phyloP scores from a whole-genome alignment of 441 rosid genomes.

The Mallotus repandus region DNA sequence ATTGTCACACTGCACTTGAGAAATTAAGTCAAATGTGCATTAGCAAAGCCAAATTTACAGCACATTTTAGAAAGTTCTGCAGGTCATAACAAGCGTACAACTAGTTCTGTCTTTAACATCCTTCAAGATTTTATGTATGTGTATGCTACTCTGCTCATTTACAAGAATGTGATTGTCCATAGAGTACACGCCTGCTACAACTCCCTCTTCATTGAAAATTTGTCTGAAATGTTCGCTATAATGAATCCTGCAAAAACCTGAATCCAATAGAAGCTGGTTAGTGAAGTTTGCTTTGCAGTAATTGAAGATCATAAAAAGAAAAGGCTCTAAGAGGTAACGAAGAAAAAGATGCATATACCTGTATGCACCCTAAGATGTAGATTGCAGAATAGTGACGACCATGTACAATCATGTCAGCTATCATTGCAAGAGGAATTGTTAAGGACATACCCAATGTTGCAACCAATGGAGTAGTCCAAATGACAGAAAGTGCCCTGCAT shows the following conservation, averaged over 20 bases:
- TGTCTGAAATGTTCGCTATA: conserved; percentile 46
- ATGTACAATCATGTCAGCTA: conserved; percentile 76
- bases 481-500: conserved; percentile 79
- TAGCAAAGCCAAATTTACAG: not conserved
- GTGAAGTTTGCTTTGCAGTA: not conserved
- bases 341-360: conserved; percentile 36
- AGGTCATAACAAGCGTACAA: not conserved
- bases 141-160: not conserved
- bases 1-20: no score
- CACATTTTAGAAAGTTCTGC: not conserved
- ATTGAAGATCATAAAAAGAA: no score
- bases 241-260: conserved; percentile 66
- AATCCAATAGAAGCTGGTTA: conserved; percentile 6
- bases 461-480: conserved; percentile 87
- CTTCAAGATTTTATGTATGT: not conserved
- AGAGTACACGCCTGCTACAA: conserved; percentile 10
- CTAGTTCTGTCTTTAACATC: not conserved
- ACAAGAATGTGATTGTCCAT: not conserved
- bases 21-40: not conserved
- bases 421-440: conserved; percentile 82
- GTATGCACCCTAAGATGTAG: conserved; percentile 69
- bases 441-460: conserved; percentile 84
- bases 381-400: conserved; percentile 65
- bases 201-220: conserved; percentile 26
- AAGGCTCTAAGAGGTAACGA: not conserved